A percentile compares a stretch with the other conserved stretches of the same genome.
phyloP scores from a whole-genome alignment of 495 filamentous ascomycete genomes.

The Bathelium albidoporum region DNA sequence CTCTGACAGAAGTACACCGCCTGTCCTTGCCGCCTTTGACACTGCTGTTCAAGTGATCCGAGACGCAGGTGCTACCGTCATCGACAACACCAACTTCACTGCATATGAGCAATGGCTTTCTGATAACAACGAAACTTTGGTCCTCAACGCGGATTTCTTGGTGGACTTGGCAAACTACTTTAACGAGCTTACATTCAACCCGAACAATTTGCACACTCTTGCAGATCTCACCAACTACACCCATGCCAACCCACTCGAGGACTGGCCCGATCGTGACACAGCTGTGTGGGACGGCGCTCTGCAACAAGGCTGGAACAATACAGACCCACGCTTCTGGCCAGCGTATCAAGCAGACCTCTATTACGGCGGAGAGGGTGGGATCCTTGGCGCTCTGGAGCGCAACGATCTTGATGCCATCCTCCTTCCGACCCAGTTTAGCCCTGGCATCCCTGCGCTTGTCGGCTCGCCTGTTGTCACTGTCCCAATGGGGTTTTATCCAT shows the following conservation, averaged over 20 bases:
- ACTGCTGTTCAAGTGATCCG: slow-evolving; percentile 33
- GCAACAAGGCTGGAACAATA: slow-evolving; percentile 27
- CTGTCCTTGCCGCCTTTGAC: slow-evolving; percentile 38
- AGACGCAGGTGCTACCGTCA: slow-evolving; percentile 41
- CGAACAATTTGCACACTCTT: slow-evolving; percentile 29
- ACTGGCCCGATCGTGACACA: slow-evolving; percentile 42
- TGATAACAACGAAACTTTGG: slow-evolving; percentile 18
- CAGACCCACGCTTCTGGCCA: slow-evolving; percentile 27
- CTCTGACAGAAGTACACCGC: slow-evolving; percentile 14
- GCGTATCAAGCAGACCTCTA: slow-evolving; percentile 33
- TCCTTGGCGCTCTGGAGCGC: slow-evolving; percentile 39
- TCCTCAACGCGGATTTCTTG: slow-evolving; percentile 32
- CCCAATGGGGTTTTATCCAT: slow-evolving; percentile 42
- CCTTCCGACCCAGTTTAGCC: slow-evolving; percentile 37
- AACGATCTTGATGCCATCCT: slow-evolving; percentile 43
- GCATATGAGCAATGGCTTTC: slow-evolving; percentile 28
- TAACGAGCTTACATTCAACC: slow-evolving; percentile 33
- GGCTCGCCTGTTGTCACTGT: slow-evolving; percentile 44
- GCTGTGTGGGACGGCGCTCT: slow-evolving; percentile 38
- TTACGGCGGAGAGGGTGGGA: slow-evolving; percentile 39
- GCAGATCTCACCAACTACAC: slow-evolving; percentile 37
- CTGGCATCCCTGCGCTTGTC: slow-evolving; percentile 38
- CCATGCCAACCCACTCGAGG: slow-evolving; percentile 34
- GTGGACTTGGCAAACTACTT: slow-evolving; percentile 27
- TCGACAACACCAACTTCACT: slow-evolving; percentile 45